Base-by-base conservation (phyloP, 805 yeast species). In the Ogataea populi-albae region DNA sequence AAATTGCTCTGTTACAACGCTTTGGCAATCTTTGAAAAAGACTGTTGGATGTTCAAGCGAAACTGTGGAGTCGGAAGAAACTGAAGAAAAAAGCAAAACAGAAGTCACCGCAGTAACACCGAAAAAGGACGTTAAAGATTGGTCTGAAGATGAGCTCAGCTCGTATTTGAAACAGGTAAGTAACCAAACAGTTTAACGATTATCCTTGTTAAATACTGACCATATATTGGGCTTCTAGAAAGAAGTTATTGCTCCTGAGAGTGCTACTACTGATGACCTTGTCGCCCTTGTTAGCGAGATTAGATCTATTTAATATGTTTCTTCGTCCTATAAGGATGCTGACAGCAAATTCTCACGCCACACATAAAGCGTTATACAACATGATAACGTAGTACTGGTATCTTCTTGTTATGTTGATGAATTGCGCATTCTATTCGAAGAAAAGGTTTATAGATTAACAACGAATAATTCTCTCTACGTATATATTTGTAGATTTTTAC, bases 261-360 rank as follows among this genome's bases (percentile, higher is more conserved):
- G 64, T 62, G 66, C 70, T 62, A 54, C 69, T 62, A 62, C 59
- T 57, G 58, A 59, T 57, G 65, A 62, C 58, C 69, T 69, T 64
- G 63, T 69, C 49, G 46, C 74, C 68, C 65, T 68, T 59, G 69
- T 64, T 64, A 56, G 61, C 45, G 61, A 71, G 55, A 55, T 66
- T 52, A 55, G 49, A 60, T 61, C 47, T 47, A 26, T 47, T 37
- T 41, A 43, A 38, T 12, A 33, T 30, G 19, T 14, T 43, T 6
- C 21, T 32, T 3, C 32, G 34, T 6, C 16, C 30, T 15, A 8
- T 20, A 11, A 25, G 9, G 17, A 27, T 21, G 7, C 9, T 27
- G n/a, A n/a, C n/a, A n/a, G n/a, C n/a, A n/a, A n/a, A n/a, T n/a
- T n/a, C n/a, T n/a, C n/a, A n/a, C n/a, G n/a, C n/a, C n/a, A n/a